A percentile compares a stretch with the other conserved stretches of the same genome.
Conservation (phyloP, 768 basidiomycete genomes). For the Tulasnella sp. region DNA sequence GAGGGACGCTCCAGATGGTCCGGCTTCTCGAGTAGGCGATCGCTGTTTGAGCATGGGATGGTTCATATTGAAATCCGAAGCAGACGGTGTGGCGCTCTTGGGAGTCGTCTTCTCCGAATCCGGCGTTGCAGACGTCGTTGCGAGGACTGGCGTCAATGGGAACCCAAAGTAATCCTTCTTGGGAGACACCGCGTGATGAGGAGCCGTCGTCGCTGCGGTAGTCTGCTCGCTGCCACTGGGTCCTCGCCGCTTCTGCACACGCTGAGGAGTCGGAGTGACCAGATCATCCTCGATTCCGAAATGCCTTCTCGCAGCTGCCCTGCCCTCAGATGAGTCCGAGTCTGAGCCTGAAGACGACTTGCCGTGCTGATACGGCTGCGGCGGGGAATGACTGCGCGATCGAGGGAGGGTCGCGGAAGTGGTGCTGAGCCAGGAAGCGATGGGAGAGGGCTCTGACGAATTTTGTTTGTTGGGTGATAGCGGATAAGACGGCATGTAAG, state of each 20-base stretch:
- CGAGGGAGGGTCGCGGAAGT: neutral
- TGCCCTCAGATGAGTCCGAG: neutral
- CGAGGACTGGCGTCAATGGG: neutral
- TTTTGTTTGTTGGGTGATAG: neutral
- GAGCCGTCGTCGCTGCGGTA: too few species aligned
- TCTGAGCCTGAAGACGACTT: neutral
- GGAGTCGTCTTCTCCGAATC: constrained; percentile 2
- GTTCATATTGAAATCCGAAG: neutral
- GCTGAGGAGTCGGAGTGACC: constrained; percentile 15
- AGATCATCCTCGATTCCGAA: constrained; percentile 13
- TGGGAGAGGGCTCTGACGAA: neutral
- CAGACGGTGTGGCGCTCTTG: neutral
- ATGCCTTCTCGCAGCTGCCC: constrained; percentile 3
- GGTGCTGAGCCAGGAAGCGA: neutral
- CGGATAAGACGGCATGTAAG: neutral
- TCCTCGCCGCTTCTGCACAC: constrained; percentile 2
- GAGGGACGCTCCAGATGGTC: neutral
- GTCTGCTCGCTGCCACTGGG: neutral
- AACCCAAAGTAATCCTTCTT: constrained; percentile 25
- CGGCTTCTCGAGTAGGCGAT: neutral
- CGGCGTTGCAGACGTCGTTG: neutral
- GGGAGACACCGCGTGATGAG: neutral
- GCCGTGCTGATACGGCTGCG: neutral
- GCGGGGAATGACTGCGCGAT: neutral
- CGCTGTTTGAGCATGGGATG: neutral